Percentiles rank a stretch among this genome's conserved stretches.
These are phyloP conservation scores for Diversispora eburnea DNA, from an alignment of 192 early-diverging fungal genomes.

Conservation along the genomic window DNA sequence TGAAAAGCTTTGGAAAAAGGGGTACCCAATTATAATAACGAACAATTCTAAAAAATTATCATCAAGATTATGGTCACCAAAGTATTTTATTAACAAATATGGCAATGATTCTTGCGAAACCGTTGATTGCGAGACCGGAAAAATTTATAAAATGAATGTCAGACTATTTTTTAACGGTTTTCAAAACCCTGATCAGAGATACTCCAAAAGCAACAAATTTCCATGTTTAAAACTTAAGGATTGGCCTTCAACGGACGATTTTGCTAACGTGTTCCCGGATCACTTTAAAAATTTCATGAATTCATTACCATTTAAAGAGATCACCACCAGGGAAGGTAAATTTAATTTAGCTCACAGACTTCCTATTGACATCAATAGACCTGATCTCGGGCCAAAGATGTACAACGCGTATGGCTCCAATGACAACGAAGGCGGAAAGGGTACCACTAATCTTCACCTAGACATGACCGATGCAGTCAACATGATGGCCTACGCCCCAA, in stretches of 20 bases:
- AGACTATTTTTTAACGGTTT: constrained; percentile 1
- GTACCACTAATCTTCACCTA: constrained; percentile 73
- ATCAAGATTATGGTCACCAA: not conserved
- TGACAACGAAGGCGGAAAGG: constrained; percentile 44
- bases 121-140: not conserved
- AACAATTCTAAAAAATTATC: not conserved
- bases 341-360: constrained; percentile 5
- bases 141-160: not conserved
- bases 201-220: no score
- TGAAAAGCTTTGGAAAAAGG: constrained; percentile 4
- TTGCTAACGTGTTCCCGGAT: not conserved
- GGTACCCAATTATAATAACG: constrained; percentile 2
- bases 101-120: not conserved
- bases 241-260: constrained; percentile 10
- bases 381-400: constrained; percentile 19
- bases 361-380: not conserved
- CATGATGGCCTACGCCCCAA: constrained; percentile 59
- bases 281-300: constrained; percentile 7
- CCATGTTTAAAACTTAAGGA: constrained; percentile 16
- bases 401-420: constrained; percentile 37
- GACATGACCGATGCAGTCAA: constrained; percentile 81
- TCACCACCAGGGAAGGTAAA: not conserved
- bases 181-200: not conserved
- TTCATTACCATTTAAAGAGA: not conserved
- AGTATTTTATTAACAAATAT: not conserved